These are phyloP conservation scores for Septoria linicola DNA, from an alignment of 2,329 filamentous ascomycete genomes.

Conservation along the genomic window DNA sequence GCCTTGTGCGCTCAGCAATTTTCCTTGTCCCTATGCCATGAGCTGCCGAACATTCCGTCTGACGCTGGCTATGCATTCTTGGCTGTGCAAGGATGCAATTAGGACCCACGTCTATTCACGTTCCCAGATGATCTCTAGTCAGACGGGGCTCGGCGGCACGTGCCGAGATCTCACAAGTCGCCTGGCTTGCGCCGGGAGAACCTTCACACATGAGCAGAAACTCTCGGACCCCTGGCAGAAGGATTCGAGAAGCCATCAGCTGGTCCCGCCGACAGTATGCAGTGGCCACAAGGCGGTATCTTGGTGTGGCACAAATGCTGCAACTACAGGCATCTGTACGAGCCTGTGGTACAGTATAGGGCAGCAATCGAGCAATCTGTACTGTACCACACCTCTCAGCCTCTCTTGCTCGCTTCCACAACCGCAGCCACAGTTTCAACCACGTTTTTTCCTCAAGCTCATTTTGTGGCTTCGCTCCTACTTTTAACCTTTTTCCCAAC, in stretches of 20 bases:
- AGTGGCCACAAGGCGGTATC: too few species aligned
- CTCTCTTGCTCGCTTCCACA: neutral
- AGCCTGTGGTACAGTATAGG: neutral
- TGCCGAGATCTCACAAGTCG: neutral
- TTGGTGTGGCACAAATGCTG: conserved; percentile 1
- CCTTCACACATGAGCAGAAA: neutral
- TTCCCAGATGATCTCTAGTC: neutral
- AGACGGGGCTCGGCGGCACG: too few species aligned
- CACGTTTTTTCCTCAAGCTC: conserved; percentile 2
- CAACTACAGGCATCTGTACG: conserved; percentile 8
- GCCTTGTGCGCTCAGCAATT: neutral
- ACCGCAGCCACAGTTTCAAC: conserved; percentile 3
- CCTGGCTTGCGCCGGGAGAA: neutral
- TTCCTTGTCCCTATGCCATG: too few species aligned
- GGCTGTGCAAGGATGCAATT: neutral
- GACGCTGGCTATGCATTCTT: neutral
- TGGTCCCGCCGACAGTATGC: neutral
- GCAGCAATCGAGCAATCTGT: neutral
- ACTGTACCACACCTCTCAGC: neutral
- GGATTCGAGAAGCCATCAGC: neutral
- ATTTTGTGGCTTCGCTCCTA: conserved; percentile 1
- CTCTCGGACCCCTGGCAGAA: neutral
- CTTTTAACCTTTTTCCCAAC: conserved; percentile 6
- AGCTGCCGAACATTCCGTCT: neutral
- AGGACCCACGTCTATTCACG: neutral